A percentile compares a stretch with the other conserved stretches of the same genome.
phyloP scores from a whole-genome alignment of 768 basidiomycete genomes.

The Serendipita sp. region DNA sequence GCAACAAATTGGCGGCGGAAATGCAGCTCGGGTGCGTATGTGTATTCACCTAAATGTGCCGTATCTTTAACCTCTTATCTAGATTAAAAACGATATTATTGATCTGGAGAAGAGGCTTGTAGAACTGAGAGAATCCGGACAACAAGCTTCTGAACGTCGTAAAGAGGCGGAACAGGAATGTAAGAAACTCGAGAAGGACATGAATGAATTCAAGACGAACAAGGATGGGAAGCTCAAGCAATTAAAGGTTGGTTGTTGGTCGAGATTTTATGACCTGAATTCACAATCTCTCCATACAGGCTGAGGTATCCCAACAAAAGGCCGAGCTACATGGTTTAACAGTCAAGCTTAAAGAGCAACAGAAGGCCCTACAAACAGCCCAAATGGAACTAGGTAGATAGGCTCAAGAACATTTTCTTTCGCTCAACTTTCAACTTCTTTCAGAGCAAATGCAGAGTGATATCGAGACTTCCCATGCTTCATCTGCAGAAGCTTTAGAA shows the following conservation, averaged over 20 bases:
- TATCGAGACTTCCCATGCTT: slow-evolving; percentile 33
- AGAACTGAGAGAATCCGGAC: slow-evolving; percentile 40
- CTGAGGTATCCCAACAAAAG: slow-evolving; percentile 67
- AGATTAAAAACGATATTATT: slow-evolving; percentile 75
- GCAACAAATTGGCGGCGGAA: slow-evolving; percentile 76
- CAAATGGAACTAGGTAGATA: slow-evolving; percentile 70
- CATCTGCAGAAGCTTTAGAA: slow-evolving; percentile 24
- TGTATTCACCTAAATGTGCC: not conserved
- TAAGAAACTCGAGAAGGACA: slow-evolving; percentile 84
- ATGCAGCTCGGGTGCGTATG: slow-evolving; percentile 61
- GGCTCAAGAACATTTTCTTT: not conserved
- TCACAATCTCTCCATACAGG: slow-evolving; percentile 25
- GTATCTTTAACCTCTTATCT: not conserved
- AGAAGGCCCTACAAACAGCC: slow-evolving; percentile 81
- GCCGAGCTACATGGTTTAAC: slow-evolving; percentile 64
- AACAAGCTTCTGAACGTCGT: slow-evolving; percentile 60
- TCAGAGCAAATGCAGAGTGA: slow-evolving; percentile 73
- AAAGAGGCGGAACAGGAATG: slow-evolving; percentile 58
- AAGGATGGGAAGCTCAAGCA: slow-evolving; percentile 94
- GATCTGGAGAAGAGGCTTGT: slow-evolving; percentile 46
- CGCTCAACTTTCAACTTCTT: not conserved
- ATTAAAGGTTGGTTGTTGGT: slow-evolving; percentile 49
- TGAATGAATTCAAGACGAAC: slow-evolving; percentile 97
- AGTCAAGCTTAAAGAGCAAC: slow-evolving; percentile 64
- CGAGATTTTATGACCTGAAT: not conserved